A percentile compares a stretch with the other conserved stretches of the same genome.
Evolutionary conservation across 257 asterid genomes (phyloP).

Genomic region (Haberlea rhodopensis): DNA sequence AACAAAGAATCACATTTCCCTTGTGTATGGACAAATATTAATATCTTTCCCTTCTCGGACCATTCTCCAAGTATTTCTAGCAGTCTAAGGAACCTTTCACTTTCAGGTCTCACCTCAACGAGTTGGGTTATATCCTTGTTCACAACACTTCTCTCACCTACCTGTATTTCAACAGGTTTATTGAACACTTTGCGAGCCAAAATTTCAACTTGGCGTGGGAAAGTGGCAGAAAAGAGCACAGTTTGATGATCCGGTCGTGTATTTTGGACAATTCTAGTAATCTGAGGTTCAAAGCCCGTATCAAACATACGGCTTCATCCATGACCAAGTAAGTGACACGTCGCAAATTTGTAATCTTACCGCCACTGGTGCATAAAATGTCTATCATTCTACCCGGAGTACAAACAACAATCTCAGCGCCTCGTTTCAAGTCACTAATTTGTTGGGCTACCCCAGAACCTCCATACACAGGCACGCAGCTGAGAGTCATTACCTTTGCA

Average conservation of each 20-base stretch:
- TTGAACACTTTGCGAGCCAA: constrained; percentile 86
- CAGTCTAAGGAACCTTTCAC: constrained; percentile 72
- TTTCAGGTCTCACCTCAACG: constrained; percentile 89
- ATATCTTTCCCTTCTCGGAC: constrained; percentile 81
- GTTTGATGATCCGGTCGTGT: constrained; percentile 91
- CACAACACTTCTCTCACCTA: constrained; percentile 95
- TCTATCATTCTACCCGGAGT: constrained; percentile 97
- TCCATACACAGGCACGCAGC: constrained; percentile 87
- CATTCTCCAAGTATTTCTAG: constrained; percentile 82
- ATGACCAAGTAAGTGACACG: constrained; percentile 89
- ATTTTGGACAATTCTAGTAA: constrained; percentile 81
- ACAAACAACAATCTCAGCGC: constrained; percentile 89
- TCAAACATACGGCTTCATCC: constrained; percentile 98
- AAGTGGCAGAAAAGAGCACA: constrained; percentile 87
- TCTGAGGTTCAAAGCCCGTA: constrained; percentile 96
- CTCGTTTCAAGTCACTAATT: constrained; percentile 85
- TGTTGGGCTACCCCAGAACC: constrained; percentile 96
- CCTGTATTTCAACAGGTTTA: constrained; percentile 84
- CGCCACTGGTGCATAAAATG: constrained; percentile 82
- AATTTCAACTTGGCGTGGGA: constrained; percentile 87
- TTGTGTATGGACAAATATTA: constrained; percentile 82
- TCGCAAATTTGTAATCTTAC: constrained; percentile 84
- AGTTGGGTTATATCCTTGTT: constrained; percentile 84
- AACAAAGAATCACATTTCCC: constrained; percentile 82
- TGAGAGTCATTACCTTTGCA: constrained; percentile 65